Percentiles rank a stretch among this genome's conserved stretches.
These are phyloP conservation scores for Sequoia sempervirens DNA, from an alignment of 75 land plant species.

Conservation along the genomic window DNA sequence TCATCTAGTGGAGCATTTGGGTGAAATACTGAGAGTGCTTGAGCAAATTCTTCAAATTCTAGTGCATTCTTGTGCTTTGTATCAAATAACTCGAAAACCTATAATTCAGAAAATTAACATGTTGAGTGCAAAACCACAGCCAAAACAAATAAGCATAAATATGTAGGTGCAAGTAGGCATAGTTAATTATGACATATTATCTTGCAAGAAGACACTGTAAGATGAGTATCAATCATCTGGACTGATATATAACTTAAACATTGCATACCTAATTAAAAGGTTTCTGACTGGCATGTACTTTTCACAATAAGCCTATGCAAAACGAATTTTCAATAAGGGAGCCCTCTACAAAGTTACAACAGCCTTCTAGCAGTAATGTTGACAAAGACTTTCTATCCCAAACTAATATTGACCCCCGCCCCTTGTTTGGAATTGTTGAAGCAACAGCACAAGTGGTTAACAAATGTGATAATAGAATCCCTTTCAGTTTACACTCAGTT, in stretches of 20 bases:
- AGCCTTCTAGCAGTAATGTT: neutral
- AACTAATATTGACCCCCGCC: neutral
- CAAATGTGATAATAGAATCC: too few species aligned
- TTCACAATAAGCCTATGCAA: neutral
- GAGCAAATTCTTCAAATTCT: slow-evolving; percentile 91
- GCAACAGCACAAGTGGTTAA: too few species aligned
- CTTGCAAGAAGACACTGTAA: neutral
- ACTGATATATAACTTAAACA: neutral
- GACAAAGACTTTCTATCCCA: neutral
- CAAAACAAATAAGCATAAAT: neutral
- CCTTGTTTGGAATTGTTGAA: too few species aligned
- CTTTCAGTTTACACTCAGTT: too few species aligned
- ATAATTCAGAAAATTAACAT: neutral
- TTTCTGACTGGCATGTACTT: neutral
- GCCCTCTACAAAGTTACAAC: neutral
- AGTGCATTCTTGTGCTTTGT: slow-evolving; percentile 82
- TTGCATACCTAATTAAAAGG: neutral
- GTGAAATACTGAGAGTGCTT: slow-evolving; percentile 86
- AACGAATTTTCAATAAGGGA: neutral
- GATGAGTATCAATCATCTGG: neutral
- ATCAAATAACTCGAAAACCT: slow-evolving; percentile 97
- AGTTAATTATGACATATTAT: neutral
- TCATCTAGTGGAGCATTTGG: slow-evolving; percentile 89
- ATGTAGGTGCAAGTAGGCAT: neutral
- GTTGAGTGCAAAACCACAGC: neutral